Base-by-base conservation (phyloP, 305 asterid species). In the Fraxinus baroniana region DNA sequence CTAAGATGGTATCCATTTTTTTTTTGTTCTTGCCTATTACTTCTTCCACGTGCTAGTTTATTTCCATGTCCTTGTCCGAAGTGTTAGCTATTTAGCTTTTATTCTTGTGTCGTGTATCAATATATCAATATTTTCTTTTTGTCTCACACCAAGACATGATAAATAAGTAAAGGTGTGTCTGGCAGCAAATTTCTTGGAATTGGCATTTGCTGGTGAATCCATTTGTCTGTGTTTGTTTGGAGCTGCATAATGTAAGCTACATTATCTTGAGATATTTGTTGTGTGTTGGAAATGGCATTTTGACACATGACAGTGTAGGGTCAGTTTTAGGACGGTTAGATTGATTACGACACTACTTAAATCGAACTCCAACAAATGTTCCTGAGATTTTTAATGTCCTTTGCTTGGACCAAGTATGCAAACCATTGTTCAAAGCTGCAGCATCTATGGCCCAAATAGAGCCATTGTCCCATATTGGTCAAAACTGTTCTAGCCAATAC, bases 161-260 rank as follows among this genome's bases (percentile, higher is more conserved):
- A 22, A 37, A 79, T 75, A 73, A 57, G 71, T 24, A 17, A 81
- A 74, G 46, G 26, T 85, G 80, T 73, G 71, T 77, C 68, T 83
- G 33, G 52, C 74, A 15, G 6, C 79, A 39, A 1, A 64, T 57
- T 84, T 81, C 35, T 15, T 8, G 20, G 62, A 17, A 49, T 49
- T 49, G 62, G 22, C 20, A 17, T 17, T 49, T 49, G 7, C 36
- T 60, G 46, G 77, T 32, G 46, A 74, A 74, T 76, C 81, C 49
- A 73, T 44, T 72, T 55, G 68, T 76, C 46, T 82, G 4, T 76
- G 73, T 78, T 75, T 30, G 72, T 20, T 36, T 71, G 75, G 60
- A 74, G 57, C 39, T 76, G 76, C 74, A 57, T 46, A 37, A 80
- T 33, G 39, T 52, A 72, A 18, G 41, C 28, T 78, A 15, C 4